Conservation (phyloP, 1,284 basidiomycete species). For the Pseudozyma tsukubaensis region DNA sequence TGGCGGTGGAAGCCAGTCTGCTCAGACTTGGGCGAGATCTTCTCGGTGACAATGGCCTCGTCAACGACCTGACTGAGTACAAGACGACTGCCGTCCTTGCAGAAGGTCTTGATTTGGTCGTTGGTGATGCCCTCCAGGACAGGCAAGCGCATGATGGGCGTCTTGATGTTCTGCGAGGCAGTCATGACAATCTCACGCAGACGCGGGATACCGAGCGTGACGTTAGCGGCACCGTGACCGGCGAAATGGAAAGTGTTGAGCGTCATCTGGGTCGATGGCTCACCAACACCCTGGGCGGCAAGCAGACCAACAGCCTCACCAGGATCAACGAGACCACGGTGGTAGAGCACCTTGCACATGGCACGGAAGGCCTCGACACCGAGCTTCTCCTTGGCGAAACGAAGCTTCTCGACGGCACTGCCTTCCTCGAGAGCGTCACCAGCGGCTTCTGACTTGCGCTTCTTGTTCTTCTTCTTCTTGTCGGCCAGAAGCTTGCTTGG, state of each 20-base stretch:
- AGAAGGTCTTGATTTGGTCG: conserved; percentile 77
- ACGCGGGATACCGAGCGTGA: conserved; percentile 98
- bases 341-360: conserved; percentile 67
- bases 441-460: conserved; percentile 60
- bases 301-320: conserved; percentile 97
- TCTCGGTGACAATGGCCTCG: conserved; percentile 83
- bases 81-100: conserved; percentile 88
- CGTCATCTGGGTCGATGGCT: conserved; percentile 99
- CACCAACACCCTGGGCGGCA: conserved; percentile 99
- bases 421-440: conserved; percentile 59
- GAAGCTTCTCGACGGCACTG: conserved; percentile 65
- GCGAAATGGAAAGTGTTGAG: conserved; percentile 98
- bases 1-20: conserved; percentile 73
- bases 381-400: conserved; percentile 71
- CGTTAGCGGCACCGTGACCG: conserved; percentile 99
- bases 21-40: conserved; percentile 77
- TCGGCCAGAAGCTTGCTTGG: conserved; percentile 79
- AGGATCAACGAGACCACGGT: conserved; percentile 81
- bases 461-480: conserved; percentile 72
- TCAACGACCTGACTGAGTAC: conserved; percentile 91
- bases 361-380: conserved; percentile 62
- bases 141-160: conserved; percentile 95
- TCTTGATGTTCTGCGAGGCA: conserved; percentile 94
- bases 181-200: conserved; percentile 99
- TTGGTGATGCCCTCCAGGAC: conserved; percentile 58